Conservation (phyloP, 305 asterid genomes). For the Petunia hybrid region DNA sequence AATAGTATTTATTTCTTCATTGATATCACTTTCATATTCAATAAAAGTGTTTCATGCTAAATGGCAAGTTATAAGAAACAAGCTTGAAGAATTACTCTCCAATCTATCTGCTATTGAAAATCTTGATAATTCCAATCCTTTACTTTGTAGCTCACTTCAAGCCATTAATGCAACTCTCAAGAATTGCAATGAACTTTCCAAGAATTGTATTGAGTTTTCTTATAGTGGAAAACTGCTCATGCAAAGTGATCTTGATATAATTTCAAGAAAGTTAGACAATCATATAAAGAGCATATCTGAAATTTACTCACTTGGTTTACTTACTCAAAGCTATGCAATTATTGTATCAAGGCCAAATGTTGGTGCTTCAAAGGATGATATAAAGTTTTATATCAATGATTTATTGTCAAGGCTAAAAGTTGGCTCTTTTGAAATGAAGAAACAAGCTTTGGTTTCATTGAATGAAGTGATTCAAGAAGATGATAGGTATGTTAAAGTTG, state of each 20-base stretch:
- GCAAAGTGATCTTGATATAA: constrained; percentile 87
- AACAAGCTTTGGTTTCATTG: constrained; percentile 62
- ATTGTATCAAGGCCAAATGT: constrained; percentile 70
- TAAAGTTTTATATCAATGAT: constrained; percentile 68
- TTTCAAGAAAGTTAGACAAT: constrained; percentile 56
- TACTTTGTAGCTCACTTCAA: constrained; percentile 50
- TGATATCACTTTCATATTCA: constrained; percentile 67
- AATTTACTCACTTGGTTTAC: constrained; percentile 74
- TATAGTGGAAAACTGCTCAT: constrained; percentile 82
- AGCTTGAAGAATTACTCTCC: constrained; percentile 79
- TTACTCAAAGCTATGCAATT: constrained; percentile 66
- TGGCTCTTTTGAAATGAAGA: constrained; percentile 80
- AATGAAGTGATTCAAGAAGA: constrained; percentile 70
- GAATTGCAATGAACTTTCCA: constrained; percentile 57
- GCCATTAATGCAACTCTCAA: constrained; percentile 56
- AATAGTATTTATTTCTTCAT: constrained; percentile 55
- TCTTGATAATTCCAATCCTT: constrained; percentile 58
- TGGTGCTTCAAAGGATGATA: constrained; percentile 73
- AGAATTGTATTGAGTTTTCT: constrained; percentile 58
- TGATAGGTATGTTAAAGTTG: constrained; percentile 64
- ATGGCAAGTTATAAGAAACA: constrained; percentile 68
- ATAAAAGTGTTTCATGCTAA: constrained; percentile 67
- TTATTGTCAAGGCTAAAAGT: constrained; percentile 73
- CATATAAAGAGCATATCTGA: constrained; percentile 59
- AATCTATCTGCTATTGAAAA: constrained; percentile 71